Base-by-base conservation (phyloP, 2,329 filamentous ascomycete genomes). In the Aspergillus udagawae region DNA sequence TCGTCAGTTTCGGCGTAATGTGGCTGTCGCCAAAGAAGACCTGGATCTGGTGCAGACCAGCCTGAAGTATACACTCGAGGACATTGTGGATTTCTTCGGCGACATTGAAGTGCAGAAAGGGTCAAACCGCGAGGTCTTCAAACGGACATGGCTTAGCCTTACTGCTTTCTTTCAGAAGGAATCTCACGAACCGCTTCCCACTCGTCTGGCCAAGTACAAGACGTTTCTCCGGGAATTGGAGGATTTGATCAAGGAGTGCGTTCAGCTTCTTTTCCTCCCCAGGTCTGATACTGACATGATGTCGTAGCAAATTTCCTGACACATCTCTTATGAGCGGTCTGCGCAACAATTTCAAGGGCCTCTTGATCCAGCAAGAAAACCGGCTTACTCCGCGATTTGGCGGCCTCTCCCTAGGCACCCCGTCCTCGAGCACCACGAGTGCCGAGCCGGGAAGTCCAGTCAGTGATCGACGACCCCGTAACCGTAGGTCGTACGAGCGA, bases 111-210 rank as follows among this genome's bases (percentile, higher is more conserved):
- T 51, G 51, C 59, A 63, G 44, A 44, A 55, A 61, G 47, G 54
- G 44, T 41, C 59, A 21, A 70, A 58, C 64, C 67, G 65, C 47
- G 70, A 74, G 44, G 66, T 74, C 29, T 82, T 82, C 63, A 73
- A 75, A 55, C 71, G 75, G 28, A 77, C 80, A 28, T 86, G 83
- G 83, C 69, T 76, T 41, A 75, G 80, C 49, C 69, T 84, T 35
- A 72, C 75, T 58, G 65, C 71, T 12, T 75, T 76, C 51, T 78
- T 84, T 61, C 75, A 73, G 58, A 64, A 70, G 12, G 76, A 83
- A 64, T 76, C 76, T 38, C 74, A 79, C 3, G 76, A 77, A 50
- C 69, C 75, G 8, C 67, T 86, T 35, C 68, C 72, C 10, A 71
- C 75, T 38, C 77, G 83, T 25, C 67, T 86, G 32, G 75, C 78